Base-by-base conservation (phyloP, 305 asterid genomes). In the Fraxinus dipetala region DNA sequence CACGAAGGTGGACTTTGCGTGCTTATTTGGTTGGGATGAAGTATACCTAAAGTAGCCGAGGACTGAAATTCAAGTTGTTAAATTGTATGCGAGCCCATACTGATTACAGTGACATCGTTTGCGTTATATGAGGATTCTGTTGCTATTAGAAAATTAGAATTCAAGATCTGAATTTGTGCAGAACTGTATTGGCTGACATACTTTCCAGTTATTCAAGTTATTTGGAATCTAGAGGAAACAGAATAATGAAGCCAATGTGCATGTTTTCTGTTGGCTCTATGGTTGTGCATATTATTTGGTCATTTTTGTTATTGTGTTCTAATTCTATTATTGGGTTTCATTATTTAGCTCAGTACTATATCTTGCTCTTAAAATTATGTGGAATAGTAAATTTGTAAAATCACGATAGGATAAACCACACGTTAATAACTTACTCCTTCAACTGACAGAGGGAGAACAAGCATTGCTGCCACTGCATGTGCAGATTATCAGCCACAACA, bases 401-500 rank as follows among this genome's bases (percentile, higher is more conserved):
- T 26, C 13, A 14, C 32, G 20, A 83, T 75, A 32, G 56, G 79
- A 67, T 75, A 31, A 82, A 83, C 9, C 73, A 79, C 38, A 51
- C 72, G 35, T 82, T 69, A 56, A 79, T 22, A 18, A 32, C 61
- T 48, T 80, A 81, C 77, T 48, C 69, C 86, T 78, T 82, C 67
- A 63, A 73, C 76, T 85, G 84, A 83, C 90, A 96, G 99, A 89
- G 99, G 99, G 87, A 89, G 99, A 86, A 93, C 94, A 31, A 96
- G 99, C 82, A 89, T 96, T 84, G 96, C 98, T 56, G 98, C 91
- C 20, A 78, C 89, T n/a, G 90, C 87, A 78, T 90, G 85, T 75
- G 86, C 84, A 26, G 91, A 91, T 78, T 82, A 81, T 56, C 93
- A 88, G 73, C 92, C 95, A 80, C 89, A 86, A 67, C 88, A 78